Base-by-base conservation (phyloP, 305 asterid species). In the Andrographis paniculata region DNA sequence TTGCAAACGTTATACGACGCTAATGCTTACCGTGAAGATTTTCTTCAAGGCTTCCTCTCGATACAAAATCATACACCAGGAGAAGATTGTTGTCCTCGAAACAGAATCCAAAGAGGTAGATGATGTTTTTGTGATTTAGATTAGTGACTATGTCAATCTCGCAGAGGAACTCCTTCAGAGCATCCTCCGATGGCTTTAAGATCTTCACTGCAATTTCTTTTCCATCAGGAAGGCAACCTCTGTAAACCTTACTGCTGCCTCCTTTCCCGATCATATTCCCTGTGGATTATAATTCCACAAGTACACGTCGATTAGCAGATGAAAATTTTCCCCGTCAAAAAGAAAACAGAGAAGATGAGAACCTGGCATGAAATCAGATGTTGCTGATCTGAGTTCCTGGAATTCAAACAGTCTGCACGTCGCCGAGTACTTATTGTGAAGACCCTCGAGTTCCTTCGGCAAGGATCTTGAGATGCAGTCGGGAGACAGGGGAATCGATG, bases 11-110 rank as follows among this genome's bases (percentile, higher is more conserved):
- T n/a, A 0, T 13, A 2, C 4, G 8, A 37, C 14, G 16, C 14
- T 13, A 9, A 0, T 37, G 20, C 56, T 17, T 83, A 86, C 99
- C 94, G 30, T 91, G 84, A 63, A 91, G 83, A 41, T 83, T 87
- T 48, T 83, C 96, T 72, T 91, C 99, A 14, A 91, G 96, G 87
- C 99, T 87, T 69, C 99, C 99, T 72, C 94, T 67, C 8, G 96
- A 57, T n/a, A 87, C 67, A 59, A 84, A 79, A 74, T 87, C 94
- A 45, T 91, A 91, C 16, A 87, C 99, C 82, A 87, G 68, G 59
- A 81, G 74, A 44, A 87, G 93, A 48, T 62, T 70, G 58, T 53
- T 69, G 65, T 78, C 78, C 68, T 87, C 94, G n/a, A 75, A 87
- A 68, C 94, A 91, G 69, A 83, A 91, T 13, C 99, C 96, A 30